Conservation (phyloP, 129 eudicot species). For the Flaveria bidentis region DNA sequence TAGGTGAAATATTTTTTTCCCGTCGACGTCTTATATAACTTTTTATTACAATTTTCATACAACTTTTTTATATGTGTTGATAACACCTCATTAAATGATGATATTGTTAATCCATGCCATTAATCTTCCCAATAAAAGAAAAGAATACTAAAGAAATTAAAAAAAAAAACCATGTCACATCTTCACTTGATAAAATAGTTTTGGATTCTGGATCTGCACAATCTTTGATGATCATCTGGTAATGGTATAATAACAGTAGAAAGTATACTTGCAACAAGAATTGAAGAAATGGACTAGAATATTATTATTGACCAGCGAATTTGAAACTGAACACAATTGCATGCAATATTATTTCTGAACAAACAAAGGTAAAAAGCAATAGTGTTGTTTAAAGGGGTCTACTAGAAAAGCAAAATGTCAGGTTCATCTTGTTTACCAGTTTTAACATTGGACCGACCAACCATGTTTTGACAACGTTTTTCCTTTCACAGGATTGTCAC, state of each 20-base stretch:
- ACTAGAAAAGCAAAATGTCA: constrained; percentile 35
- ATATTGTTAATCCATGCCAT: too few species aligned
- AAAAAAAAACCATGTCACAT: not conserved
- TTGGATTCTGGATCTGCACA: constrained; percentile 16
- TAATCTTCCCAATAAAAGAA: too few species aligned
- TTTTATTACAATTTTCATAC: too few species aligned
- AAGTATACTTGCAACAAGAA: constrained; percentile 2
- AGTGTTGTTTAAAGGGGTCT: constrained; percentile 37
- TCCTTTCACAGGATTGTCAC: constrained; percentile 44
- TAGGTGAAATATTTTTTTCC: too few species aligned
- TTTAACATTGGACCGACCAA: constrained; percentile 27
- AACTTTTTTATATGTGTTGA: too few species aligned
- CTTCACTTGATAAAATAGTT: constrained; percentile 17
- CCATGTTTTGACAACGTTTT: constrained; percentile 32
- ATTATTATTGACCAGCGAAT: constrained; percentile 26
- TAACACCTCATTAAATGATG: too few species aligned
- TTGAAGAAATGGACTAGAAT: not conserved
- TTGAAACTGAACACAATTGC: constrained; percentile 22
- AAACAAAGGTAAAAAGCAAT: constrained; percentile 25
- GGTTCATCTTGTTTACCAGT: constrained; percentile 33
- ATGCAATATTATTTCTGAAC: constrained; percentile 10
- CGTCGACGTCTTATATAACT: too few species aligned
- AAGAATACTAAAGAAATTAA: too few species aligned
- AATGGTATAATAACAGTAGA: constrained; percentile 24
- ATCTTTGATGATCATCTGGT: constrained; percentile 26